Percentiles rank a stretch among this genome's conserved stretches.
These are phyloP conservation scores for Stevia rebaudiana DNA, from an alignment of 140 eudicot species.

Conservation along the genomic window DNA sequence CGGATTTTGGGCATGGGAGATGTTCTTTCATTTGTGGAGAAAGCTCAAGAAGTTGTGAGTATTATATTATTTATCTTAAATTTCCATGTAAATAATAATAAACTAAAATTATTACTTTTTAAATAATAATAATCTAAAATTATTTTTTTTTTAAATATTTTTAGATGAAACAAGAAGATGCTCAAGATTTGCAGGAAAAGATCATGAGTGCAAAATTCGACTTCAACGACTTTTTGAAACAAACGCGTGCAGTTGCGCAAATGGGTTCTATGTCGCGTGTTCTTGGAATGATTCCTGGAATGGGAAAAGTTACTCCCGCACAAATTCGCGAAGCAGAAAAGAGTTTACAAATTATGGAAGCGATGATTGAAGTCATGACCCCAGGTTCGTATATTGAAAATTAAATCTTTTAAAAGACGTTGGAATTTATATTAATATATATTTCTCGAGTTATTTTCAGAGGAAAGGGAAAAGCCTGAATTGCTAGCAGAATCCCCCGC, in stretches of 20 bases:
- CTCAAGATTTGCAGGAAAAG: constrained; percentile 87
- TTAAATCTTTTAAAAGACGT: neutral
- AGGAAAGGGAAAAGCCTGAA: constrained; percentile 97
- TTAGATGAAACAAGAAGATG: constrained; percentile 95
- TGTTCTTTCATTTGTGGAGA: constrained; percentile 95
- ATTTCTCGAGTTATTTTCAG: constrained; percentile 27
- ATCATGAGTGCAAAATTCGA: constrained; percentile 93
- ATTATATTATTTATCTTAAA: constrained; percentile 11
- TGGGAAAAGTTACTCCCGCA: constrained; percentile 96
- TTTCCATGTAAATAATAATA: neutral
- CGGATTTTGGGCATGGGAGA: constrained; percentile 98
- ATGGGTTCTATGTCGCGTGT: constrained; percentile 98
- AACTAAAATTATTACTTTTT: no score
- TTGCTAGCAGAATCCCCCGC: constrained; percentile 83
- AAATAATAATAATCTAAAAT: neutral
- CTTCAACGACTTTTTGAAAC: constrained; percentile 92
- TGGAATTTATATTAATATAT: neutral
- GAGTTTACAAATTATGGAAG: constrained; percentile 76
- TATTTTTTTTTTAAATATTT: neutral
- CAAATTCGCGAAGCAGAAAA: constrained; percentile 98
- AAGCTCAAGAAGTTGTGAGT: constrained; percentile 97
- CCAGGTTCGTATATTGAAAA: constrained; percentile 46
- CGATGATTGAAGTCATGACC: constrained; percentile 94
- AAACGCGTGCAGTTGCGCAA: constrained; percentile 83
- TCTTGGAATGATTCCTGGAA: constrained; percentile 99